phyloP scores from a whole-genome alignment of 768 basidiomycete species.

The Mycena crocata region DNA sequence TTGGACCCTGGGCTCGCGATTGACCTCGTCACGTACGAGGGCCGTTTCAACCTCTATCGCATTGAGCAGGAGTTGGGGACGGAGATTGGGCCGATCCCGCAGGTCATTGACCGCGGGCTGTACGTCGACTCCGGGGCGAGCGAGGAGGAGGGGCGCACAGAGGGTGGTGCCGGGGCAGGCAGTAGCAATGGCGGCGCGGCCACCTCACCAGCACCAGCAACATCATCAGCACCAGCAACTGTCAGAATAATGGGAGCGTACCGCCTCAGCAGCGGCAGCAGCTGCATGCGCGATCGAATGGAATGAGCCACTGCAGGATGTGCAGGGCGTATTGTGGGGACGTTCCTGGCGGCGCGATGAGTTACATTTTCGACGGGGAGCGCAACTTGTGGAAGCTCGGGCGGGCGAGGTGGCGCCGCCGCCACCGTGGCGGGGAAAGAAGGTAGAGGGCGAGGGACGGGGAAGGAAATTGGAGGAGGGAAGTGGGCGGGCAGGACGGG shows the following conservation, averaged over 20 bases:
- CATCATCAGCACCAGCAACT: slow-evolving; percentile 44
- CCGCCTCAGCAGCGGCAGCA: slow-evolving; percentile 29
- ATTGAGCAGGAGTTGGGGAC: slow-evolving; percentile 99
- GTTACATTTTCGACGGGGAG: too few species aligned
- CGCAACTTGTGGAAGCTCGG: too few species aligned
- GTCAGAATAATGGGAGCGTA: slow-evolving; percentile 49
- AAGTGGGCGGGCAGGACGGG: too few species aligned
- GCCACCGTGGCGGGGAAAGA: too few species aligned
- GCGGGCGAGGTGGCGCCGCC: too few species aligned
- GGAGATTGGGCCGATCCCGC: slow-evolving; percentile 96
- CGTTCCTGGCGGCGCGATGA: slow-evolving; percentile 52
- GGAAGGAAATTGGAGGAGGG: too few species aligned
- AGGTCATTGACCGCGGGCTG: slow-evolving; percentile 87
- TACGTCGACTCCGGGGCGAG: slow-evolving; percentile 85
- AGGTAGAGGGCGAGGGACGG: too few species aligned
- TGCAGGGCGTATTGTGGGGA: slow-evolving; percentile 49
- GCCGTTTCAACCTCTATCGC: slow-evolving; percentile 96
- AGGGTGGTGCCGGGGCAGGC: slow-evolving; percentile 47
- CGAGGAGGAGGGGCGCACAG: slow-evolving; percentile 53
- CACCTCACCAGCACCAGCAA: slow-evolving; percentile 47
- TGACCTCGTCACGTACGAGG: slow-evolving; percentile 98
- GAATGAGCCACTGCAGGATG: slow-evolving; percentile 34
- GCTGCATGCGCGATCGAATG: slow-evolving; percentile 38
- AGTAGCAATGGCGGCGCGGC: slow-evolving; percentile 23
- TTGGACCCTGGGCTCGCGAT: slow-evolving; percentile 98